A percentile compares a stretch with the other conserved stretches of the same genome.
Conservation (phyloP, 495 filamentous ascomycete species). For the Penicillium salamii region DNA sequence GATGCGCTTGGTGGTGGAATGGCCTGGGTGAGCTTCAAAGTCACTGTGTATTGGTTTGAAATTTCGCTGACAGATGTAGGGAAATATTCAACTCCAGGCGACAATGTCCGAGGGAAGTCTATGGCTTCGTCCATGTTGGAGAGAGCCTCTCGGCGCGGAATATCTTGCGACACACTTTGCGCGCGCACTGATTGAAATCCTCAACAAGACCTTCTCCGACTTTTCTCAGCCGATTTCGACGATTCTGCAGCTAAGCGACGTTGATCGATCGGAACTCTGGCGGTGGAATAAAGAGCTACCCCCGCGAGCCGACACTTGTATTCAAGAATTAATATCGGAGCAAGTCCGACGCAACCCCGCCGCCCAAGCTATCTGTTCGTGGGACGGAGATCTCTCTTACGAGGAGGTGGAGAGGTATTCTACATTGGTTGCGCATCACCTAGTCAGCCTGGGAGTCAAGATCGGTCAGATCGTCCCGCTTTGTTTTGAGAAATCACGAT, state of each 20-base stretch:
- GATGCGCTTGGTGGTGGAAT: constrained; percentile 12
- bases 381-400: constrained; percentile 10
- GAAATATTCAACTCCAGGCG: constrained; percentile 11
- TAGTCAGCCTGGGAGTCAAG: constrained; percentile 20
- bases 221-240: neutral
- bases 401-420: constrained; percentile 6
- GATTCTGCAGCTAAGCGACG: neutral
- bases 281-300: constrained; percentile 6
- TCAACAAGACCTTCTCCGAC: neutral
- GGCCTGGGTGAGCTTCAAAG: constrained; percentile 2
- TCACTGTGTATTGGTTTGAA: neutral
- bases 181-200: constrained; percentile 3
- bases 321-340: constrained; percentile 5
- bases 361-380: constrained; percentile 3
- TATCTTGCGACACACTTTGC: constrained; percentile 10
- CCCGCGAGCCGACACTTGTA: neutral
- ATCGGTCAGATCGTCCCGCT: constrained; percentile 45
- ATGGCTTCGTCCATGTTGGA: constrained; percentile 10
- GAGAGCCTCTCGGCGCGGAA: constrained; percentile 9
- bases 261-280: constrained; percentile 6
- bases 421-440: constrained; percentile 2
- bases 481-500: constrained; percentile 54
- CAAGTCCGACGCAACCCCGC: neutral
- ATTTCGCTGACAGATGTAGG: neutral
- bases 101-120: constrained; percentile 7